Evolutionary conservation across 2,329 filamentous ascomycete genomes (phyloP).

Genomic region (Cryoendolithus antarcticus): DNA sequence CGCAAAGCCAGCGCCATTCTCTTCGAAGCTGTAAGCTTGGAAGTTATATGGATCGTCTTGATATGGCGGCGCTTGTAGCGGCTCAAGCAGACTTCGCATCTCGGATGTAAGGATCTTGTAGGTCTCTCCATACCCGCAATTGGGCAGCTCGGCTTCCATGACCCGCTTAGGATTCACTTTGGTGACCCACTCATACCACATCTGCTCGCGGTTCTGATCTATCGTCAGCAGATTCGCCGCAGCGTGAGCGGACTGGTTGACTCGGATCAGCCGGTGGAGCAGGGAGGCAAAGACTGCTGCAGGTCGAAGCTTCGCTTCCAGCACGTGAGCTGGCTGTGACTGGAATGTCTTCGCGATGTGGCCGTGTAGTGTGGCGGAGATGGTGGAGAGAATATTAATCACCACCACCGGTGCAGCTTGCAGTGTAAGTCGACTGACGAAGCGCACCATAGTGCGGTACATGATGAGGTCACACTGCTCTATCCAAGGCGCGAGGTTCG

Average conservation of each 20-base stretch:
- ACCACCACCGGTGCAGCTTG: slow-evolving; percentile 85
- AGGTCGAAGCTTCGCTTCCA: slow-evolving; percentile 75
- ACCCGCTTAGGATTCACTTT: slow-evolving; percentile 45
- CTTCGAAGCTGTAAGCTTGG: slow-evolving; percentile 27
- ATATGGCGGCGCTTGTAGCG: slow-evolving; percentile 38
- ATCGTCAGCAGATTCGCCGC: slow-evolving; percentile 87
- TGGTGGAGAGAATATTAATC: slow-evolving; percentile 73
- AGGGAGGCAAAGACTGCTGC: slow-evolving; percentile 81
- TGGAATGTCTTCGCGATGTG: slow-evolving; percentile 81
- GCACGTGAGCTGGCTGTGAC: slow-evolving; percentile 70
- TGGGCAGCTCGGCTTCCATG: slow-evolving; percentile 44
- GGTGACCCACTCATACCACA: slow-evolving; percentile 84
- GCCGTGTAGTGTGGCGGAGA: slow-evolving; percentile 65
- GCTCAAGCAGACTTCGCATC: slow-evolving; percentile 60
- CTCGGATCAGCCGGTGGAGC: slow-evolving; percentile 73
- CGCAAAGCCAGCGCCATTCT: slow-evolving; percentile 28
- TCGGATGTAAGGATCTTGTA: slow-evolving; percentile 45
- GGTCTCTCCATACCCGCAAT: slow-evolving; percentile 44
- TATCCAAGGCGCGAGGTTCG: slow-evolving; percentile 78
- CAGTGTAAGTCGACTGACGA: slow-evolving; percentile 75
- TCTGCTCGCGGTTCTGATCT: slow-evolving; percentile 78
- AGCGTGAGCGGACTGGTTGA: slow-evolving; percentile 87
- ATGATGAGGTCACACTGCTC: slow-evolving; percentile 90
- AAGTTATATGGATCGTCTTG: slow-evolving; percentile 27
- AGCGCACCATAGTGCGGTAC: slow-evolving; percentile 94